phyloP scores from a whole-genome alignment of 2,329 filamentous ascomycete genomes.

The Diaporthe helianthi region DNA sequence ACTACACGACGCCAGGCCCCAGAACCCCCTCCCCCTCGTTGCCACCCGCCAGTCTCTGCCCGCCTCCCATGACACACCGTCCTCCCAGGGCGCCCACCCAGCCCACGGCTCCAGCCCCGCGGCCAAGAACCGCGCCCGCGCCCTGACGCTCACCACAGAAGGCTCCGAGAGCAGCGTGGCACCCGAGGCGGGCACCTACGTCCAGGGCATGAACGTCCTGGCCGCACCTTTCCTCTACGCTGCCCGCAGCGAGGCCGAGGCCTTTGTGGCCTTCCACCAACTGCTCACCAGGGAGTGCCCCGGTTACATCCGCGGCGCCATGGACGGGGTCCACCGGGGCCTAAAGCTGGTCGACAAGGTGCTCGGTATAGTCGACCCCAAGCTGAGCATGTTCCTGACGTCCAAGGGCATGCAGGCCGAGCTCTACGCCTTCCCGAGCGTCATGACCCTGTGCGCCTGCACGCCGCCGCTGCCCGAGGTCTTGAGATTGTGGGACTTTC shows the following conservation, averaged over 20 bases:
- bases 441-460: constrained; percentile 92
- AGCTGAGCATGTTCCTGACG: constrained; percentile 82
- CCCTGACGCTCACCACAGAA: constrained; percentile 67
- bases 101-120: constrained; percentile 52
- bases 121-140: constrained; percentile 60
- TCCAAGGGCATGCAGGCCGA: constrained; percentile 89
- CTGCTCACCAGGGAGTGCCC: constrained; percentile 89
- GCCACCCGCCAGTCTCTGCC: constrained; percentile 46
- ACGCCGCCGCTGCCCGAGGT: constrained; percentile 95
- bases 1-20: constrained; percentile 75
- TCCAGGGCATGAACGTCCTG: constrained; percentile 98
- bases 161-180: constrained; percentile 64
- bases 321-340: constrained; percentile 96
- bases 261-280: constrained; percentile 87
- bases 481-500: constrained; percentile 91
- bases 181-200: constrained; percentile 81
- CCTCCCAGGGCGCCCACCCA: constrained; percentile 40
- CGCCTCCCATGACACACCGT: constrained; percentile 46
- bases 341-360: constrained; percentile 92
- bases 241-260: constrained; percentile 91
- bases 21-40: constrained; percentile 44
- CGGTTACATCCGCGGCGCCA: constrained; percentile 91
- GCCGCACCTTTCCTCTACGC: constrained; percentile 96
- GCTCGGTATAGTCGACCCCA: constrained; percentile 87
- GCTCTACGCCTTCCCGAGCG: constrained; percentile 95